A percentile compares a stretch with the other conserved stretches of the same genome.
phyloP scores from a whole-genome alignment of 148 eudicot genomes.

The Suaeda aralocaspica region DNA sequence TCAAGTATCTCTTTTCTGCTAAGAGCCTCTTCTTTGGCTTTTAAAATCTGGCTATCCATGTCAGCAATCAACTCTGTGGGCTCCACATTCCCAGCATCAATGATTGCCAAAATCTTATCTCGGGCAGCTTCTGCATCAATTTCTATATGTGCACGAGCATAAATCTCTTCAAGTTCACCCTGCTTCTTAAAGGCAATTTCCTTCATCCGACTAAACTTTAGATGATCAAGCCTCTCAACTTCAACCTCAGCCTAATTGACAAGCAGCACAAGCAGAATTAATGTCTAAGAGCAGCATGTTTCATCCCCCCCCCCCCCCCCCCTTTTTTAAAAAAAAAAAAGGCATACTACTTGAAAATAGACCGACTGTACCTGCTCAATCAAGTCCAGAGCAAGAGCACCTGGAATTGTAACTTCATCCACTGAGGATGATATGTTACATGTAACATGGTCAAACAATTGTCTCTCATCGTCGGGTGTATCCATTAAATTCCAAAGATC shows the following conservation, averaged over 20 bases:
- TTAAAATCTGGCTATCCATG: conserved; percentile 87
- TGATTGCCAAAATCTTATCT: conserved; percentile 65
- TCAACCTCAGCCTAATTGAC: conserved; percentile 81
- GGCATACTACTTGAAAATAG: conserved; percentile 3
- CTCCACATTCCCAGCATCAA: conserved; percentile 91
- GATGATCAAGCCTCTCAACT: conserved; percentile 91
- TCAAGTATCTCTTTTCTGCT: conserved; percentile 96
- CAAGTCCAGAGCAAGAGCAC: conserved; percentile 89
- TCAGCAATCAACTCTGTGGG: conserved; percentile 90
- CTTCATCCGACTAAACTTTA: conserved; percentile 94
- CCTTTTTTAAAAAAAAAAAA: not conserved
- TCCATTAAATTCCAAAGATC: conserved; percentile 99
- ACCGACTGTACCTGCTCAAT: conserved; percentile 69
- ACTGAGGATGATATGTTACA: conserved; percentile 84
- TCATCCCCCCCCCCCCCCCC: no score
- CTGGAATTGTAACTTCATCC: conserved; percentile 77
- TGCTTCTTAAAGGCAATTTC: conserved; percentile 98
- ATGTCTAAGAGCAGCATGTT: conserved; percentile 11
- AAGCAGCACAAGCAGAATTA: not conserved
- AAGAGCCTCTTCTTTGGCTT: conserved; percentile 89
- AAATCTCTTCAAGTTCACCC: conserved; percentile 89
- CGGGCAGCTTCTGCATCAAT: conserved; percentile 87
- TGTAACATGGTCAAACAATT: conserved; percentile 88
- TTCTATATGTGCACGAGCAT: conserved; percentile 86
- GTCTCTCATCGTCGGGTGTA: conserved; percentile 67